Evolutionary conservation across 2,329 filamentous ascomycete species (phyloP).

Genomic region (Colletotrichum destructivum): DNA sequence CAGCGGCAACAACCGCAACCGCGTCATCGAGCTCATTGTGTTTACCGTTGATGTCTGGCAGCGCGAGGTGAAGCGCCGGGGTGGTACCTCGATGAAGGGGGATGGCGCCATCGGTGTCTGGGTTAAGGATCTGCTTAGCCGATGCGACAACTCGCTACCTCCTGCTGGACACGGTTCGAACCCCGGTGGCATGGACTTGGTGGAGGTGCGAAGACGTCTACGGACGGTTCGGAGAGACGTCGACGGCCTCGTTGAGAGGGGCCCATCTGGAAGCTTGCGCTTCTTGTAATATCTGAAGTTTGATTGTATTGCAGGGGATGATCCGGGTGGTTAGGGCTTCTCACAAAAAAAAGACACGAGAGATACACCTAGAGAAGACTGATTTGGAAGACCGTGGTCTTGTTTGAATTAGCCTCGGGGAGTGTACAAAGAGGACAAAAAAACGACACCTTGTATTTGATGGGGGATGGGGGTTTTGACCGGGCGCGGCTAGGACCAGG

Average conservation of each 20-base stretch:
- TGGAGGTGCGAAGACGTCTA: constrained; percentile 60
- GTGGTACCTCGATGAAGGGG: constrained; percentile 56
- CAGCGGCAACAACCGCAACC: constrained; percentile 63
- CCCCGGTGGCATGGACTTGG: constrained; percentile 61
- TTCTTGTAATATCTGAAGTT: constrained; percentile 56
- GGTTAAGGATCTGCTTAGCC: constrained; percentile 65
- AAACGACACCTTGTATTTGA: constrained; percentile 28
- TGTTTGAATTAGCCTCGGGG: background rate
- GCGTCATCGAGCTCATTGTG: constrained; percentile 70
- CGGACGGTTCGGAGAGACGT: constrained; percentile 61
- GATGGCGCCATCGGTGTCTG: constrained; percentile 57
- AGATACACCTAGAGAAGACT: constrained; percentile 28
- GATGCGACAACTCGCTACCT: constrained; percentile 64
- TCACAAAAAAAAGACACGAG: background rate
- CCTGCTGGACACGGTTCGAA: constrained; percentile 58
- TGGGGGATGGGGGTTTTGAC: constrained; percentile 26
- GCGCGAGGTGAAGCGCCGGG: constrained; percentile 64
- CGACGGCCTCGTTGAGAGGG: constrained; percentile 59
- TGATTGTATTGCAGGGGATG: background rate
- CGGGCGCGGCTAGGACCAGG: constrained; percentile 39
- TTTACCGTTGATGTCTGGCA: constrained; percentile 66
- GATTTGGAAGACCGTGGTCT: constrained; percentile 1
- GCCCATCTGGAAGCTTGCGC: constrained; percentile 60
- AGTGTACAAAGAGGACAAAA: constrained; percentile 38
- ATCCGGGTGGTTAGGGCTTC: constrained; percentile 2